These are phyloP conservation scores for Bondarzewia mesenterica DNA, from an alignment of 1,284 basidiomycete genomes.

Conservation along the genomic window DNA sequence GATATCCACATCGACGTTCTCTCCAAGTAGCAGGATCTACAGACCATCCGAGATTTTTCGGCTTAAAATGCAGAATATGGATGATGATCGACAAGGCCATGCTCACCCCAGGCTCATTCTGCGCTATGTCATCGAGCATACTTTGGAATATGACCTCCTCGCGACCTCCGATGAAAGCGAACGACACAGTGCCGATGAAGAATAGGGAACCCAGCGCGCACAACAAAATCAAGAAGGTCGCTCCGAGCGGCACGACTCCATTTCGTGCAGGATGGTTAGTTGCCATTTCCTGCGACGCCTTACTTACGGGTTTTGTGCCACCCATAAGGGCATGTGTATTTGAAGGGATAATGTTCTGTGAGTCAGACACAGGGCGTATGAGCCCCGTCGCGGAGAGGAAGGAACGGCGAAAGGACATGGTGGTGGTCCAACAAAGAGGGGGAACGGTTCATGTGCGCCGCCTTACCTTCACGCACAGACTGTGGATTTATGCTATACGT, in stretches of 20 bases:
- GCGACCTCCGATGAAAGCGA: conserved; percentile 39
- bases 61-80: no score
- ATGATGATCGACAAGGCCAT: no score
- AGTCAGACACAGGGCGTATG: conserved; percentile 16
- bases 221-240: conserved; percentile 31
- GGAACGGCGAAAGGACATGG: conserved; percentile 24
- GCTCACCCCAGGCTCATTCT: conserved; percentile 38
- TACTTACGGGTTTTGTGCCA: conserved; percentile 13
- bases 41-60: conserved; percentile 1
- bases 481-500: neutral
- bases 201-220: conserved; percentile 32
- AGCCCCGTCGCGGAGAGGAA: conserved; percentile 25
- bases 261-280: conserved; percentile 6
- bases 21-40: conserved; percentile 49
- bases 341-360: conserved; percentile 6
- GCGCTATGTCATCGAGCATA: conserved; percentile 33
- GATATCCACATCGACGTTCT: conserved; percentile 49
- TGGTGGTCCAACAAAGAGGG: conserved; percentile 1
- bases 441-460: neutral
- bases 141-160: conserved; percentile 33
- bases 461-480: neutral
- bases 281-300: neutral
- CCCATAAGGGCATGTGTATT: conserved; percentile 12
- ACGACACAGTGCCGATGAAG: conserved; percentile 40
- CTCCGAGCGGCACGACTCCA: conserved; percentile 30